Base-by-base conservation (phyloP, 192 early-diverging fungal species). In the Chytriomyces sp. region DNA sequence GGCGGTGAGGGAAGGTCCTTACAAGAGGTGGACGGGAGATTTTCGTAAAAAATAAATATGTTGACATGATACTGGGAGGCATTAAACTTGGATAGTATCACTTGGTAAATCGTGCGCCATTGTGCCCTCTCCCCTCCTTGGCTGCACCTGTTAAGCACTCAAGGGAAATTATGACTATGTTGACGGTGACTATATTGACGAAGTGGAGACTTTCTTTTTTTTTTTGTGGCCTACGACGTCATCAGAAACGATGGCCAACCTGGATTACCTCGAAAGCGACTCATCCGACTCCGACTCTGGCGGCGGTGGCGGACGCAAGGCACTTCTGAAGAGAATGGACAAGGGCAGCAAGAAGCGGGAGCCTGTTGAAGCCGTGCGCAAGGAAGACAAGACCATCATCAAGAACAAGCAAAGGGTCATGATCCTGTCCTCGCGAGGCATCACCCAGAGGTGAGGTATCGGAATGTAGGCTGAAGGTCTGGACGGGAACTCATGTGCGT, bases 331-430 rank as follows among this genome's bases (percentile, higher is more conserved):
- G 59, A n/a, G 57, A 5, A 41, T 32, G 52, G 31, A 60, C n/a
- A 59, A 36, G 30, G 22, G 40, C 14, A 19, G 37, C 6, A n/a
- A 33, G 22, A 30, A 64, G 59, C 34, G 54, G 39, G 60, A 52
- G 70, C 39, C 57, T 54, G 39, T 52, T 12, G 14, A 22, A 26
- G 44, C 6, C 38, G 40, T 30, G n/a, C 22, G n/a, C 17, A 52
- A 52, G 40, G 55, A 68, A 40, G 33, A 41, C 12, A 58, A 55
- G 36, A 58, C 60, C 33, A 64, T 49, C 44, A 39, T 61, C 32
- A 92, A 85, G 60, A 95, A 95, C 80, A 96, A 94, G 77, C 94
- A 99, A 77, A 83, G 95, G 40, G 91, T 98, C 17, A 82, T 99
- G 49, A 71, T 94, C 53, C 82, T 98, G 31, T 91, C 93, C 56